Base-by-base conservation (phyloP, 2,329 filamentous ascomycete genomes). In the Tricladium varicosporioides region DNA sequence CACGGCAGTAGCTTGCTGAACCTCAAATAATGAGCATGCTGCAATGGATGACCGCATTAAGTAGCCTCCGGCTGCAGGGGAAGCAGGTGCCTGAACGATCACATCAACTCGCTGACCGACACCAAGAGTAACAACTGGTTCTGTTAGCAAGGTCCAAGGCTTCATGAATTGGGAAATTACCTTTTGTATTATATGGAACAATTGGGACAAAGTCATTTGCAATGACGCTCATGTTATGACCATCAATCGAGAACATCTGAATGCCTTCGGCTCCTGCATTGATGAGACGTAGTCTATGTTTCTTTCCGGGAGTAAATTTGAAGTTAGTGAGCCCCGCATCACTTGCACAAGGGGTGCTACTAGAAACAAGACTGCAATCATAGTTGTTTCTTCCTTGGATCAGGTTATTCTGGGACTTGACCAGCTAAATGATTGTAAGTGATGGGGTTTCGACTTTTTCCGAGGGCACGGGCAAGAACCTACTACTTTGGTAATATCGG, bases 181-280 rank as follows among this genome's bases (percentile, higher is more conserved):
- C 54, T 48, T 57, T 5, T 1, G 56, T 58, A 11, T 36, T 32
- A 33, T 56, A 59, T 9, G 57, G 57, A 32, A 32, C 43, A 19
- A 58, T 54, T 1, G 82, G 80, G 0, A 85, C 80, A 11, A 76
- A 67, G 45, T 86, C 76, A 67, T 89, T 89, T 72, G 86, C 86
- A 48, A 90, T 76, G 7, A 79, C 81, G 0, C 85, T 87, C 1
- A 82, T 63, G 19, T 78, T 84, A 52, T 78, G 65, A 1, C 77
- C 78, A 49, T 82, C 76, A 16, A 71, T 73, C 1, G 76, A 67
- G 2, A 75, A 65, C 2, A 79, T 77, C 72, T 81, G 82, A 4
- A 65, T 61, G 1, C 69, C 72, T 48, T 60, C 57, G 7, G 83
- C 69, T 63, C 59, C 77, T 15, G 67, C 71, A 60, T 80, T 80